Conservation (phyloP, 192 early-diverging fungal species). For the Mortierella hygrophila region DNA sequence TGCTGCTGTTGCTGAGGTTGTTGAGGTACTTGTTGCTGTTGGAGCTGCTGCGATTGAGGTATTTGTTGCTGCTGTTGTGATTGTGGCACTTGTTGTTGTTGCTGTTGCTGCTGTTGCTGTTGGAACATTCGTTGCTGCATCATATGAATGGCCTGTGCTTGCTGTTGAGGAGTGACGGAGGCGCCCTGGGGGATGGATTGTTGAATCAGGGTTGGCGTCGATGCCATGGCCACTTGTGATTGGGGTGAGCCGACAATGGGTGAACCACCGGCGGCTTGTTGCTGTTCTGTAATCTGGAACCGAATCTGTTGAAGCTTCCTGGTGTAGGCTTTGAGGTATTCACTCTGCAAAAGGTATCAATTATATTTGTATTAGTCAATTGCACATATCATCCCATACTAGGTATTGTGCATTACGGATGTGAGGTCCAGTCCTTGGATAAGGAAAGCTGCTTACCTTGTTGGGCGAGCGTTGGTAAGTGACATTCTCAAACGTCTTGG, state of each 20-base stretch:
- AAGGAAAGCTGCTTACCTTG: slow-evolving; percentile 9
- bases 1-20: slow-evolving; percentile 19
- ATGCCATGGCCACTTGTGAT: slow-evolving; percentile 23
- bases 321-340: slow-evolving; percentile 28
- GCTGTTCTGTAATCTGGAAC: slow-evolving; percentile 24
- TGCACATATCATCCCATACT: not conserved
- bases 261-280: slow-evolving; percentile 28
- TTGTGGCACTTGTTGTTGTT: not conserved
- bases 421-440: too few relatives aligned
- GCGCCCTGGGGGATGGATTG: slow-evolving; percentile 9
- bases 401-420: too few relatives aligned
- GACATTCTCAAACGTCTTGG: slow-evolving; percentile 52
- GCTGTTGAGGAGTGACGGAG: slow-evolving; percentile 25
- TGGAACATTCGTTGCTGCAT: slow-evolving; percentile 19
- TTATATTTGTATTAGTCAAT: not conserved
- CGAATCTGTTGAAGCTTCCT: slow-evolving; percentile 49
- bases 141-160: slow-evolving; percentile 9
- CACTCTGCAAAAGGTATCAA: slow-evolving; percentile 6
- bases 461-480: slow-evolving; percentile 31
- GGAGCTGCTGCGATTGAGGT: slow-evolving; percentile 15
- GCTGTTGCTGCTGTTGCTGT: slow-evolving; percentile 22
- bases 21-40: not conserved
- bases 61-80: not conserved
- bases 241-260: slow-evolving; percentile 48
- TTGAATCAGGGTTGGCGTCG: slow-evolving; percentile 34